Evolutionary conservation across 345 rosid species (phyloP).

Genomic region (Bruguiera parviflora): DNA sequence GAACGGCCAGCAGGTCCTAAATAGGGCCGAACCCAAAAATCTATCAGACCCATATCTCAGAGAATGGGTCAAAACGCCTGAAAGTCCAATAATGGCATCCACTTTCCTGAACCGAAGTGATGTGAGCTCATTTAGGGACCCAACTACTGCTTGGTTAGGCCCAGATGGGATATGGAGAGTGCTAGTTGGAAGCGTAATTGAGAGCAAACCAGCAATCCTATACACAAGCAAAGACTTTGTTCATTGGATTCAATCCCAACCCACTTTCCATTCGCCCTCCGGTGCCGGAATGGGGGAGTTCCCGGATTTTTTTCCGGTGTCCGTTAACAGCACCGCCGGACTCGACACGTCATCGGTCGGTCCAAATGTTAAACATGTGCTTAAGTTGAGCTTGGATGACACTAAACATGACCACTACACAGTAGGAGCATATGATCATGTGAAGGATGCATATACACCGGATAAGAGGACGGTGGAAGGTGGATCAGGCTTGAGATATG

Average conservation of each 20-base stretch:
- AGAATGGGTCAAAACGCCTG: constrained; percentile 47
- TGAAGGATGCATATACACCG: constrained; percentile 40
- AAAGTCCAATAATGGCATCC: constrained; percentile 56
- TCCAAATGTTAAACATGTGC: constrained; percentile 37
- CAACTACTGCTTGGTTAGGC: constrained; percentile 68
- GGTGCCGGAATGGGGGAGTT: constrained; percentile 82
- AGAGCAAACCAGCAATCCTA: constrained; percentile 44
- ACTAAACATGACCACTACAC: constrained; percentile 50
- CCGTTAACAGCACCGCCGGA: constrained; percentile 15
- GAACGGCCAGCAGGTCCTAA: constrained; percentile 42
- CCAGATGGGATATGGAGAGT: constrained; percentile 56
- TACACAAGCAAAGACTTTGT: constrained; percentile 56
- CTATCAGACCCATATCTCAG: constrained; percentile 48
- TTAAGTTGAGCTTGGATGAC: constrained; percentile 54
- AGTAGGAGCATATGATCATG: constrained; percentile 37
- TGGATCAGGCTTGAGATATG: constrained; percentile 46
- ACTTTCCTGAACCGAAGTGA: constrained; percentile 24
- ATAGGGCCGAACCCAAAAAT: constrained; percentile 51
- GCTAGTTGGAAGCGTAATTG: constrained; percentile 38
- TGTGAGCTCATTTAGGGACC: constrained; percentile 54
- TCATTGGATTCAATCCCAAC: constrained; percentile 37
- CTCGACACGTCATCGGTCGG: constrained; percentile 25
- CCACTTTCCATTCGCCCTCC: constrained; percentile 45
- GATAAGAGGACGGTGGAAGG: constrained; percentile 40
- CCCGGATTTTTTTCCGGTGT: constrained; percentile 69